Evolutionary conservation across 306 rosid species (phyloP).

Genomic region (Nissolia schottii): DNA sequence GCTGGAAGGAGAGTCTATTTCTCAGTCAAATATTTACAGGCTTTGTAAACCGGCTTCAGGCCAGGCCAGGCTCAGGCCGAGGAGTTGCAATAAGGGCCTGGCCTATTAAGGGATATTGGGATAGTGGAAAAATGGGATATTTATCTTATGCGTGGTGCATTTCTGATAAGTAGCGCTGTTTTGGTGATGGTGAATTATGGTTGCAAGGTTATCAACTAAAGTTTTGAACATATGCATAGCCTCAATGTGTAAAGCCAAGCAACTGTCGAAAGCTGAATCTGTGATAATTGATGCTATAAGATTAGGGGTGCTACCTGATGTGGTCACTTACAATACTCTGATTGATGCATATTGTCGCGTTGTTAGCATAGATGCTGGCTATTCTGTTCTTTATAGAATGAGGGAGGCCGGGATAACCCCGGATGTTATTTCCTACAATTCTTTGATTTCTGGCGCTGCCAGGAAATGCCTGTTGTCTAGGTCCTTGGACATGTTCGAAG

Average conservation of each 20-base stretch:
- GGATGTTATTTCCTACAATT: slow-evolving; percentile 64
- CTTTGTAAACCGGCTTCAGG: too few species aligned
- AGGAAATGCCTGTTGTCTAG: slow-evolving; percentile 30
- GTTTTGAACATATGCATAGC: slow-evolving; percentile 63
- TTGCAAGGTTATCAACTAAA: slow-evolving; percentile 50
- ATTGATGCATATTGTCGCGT: slow-evolving; percentile 62
- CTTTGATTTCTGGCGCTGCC: slow-evolving; percentile 56
- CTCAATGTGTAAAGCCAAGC: slow-evolving; percentile 48
- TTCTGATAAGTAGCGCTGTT: neutral
- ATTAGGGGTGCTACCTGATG: slow-evolving; percentile 64
- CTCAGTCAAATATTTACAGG: too few species aligned
- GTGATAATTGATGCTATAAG: slow-evolving; percentile 54
- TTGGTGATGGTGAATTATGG: slow-evolving; percentile 42
- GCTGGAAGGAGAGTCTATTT: too few species aligned
- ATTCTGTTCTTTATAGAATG: slow-evolving; percentile 57
- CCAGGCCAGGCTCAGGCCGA: too few species aligned
- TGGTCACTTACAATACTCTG: slow-evolving; percentile 70
- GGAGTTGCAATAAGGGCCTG: too few species aligned
- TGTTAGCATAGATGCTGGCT: slow-evolving; percentile 46
- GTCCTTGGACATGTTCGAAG: slow-evolving; percentile 56
- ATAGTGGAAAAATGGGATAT: neutral
- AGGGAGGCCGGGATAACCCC: slow-evolving; percentile 65
- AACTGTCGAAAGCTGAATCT: slow-evolving; percentile 51
- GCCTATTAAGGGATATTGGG: too few species aligned
- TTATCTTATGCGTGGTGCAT: neutral